Evolutionary conservation across 2,329 filamentous ascomycete genomes (phyloP).

Genomic region (Tolypocladium guangdongense): DNA sequence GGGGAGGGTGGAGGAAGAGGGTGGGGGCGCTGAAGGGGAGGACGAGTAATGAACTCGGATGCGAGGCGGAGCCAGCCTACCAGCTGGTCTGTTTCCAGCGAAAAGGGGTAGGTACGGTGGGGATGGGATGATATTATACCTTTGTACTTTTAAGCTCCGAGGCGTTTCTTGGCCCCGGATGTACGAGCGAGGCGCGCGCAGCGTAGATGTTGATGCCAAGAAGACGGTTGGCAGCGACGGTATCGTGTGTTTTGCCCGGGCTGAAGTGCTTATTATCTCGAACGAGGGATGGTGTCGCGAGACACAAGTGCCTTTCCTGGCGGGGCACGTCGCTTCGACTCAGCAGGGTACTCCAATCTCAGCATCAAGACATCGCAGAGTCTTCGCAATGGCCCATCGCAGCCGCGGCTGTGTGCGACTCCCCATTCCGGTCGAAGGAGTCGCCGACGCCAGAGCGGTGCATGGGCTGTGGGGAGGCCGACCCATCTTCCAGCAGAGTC

Average conservation of each 20-base stretch:
- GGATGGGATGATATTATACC: neutral
- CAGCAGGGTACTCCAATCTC: too few species aligned
- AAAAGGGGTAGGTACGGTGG: neutral
- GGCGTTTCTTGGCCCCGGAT: neutral
- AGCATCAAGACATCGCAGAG: too few species aligned
- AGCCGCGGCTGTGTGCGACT: too few species aligned
- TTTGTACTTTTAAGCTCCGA: neutral
- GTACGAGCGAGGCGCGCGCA: neutral
- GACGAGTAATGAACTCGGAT: conserved; percentile 12
- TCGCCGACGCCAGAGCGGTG: too few species aligned
- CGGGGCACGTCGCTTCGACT: too few species aligned
- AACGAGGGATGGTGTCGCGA: neutral
- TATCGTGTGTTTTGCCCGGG: neutral
- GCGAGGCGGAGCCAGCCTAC: neutral
- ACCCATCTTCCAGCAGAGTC: too few species aligned
- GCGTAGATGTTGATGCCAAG: neutral
- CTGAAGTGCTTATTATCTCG: neutral
- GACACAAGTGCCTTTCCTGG: neutral
- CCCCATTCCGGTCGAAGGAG: too few species aligned
- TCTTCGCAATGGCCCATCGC: too few species aligned
- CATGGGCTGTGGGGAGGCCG: too few species aligned
- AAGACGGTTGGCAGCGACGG: neutral
- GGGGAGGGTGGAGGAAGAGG: conserved; percentile 8
- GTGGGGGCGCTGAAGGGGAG: conserved; percentile 24
- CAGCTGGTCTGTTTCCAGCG: neutral